A percentile compares a stretch with the other conserved stretches of the same genome.
Conservation (phyloP, 306 rosid genomes). For the Acacia melanoxylon region DNA sequence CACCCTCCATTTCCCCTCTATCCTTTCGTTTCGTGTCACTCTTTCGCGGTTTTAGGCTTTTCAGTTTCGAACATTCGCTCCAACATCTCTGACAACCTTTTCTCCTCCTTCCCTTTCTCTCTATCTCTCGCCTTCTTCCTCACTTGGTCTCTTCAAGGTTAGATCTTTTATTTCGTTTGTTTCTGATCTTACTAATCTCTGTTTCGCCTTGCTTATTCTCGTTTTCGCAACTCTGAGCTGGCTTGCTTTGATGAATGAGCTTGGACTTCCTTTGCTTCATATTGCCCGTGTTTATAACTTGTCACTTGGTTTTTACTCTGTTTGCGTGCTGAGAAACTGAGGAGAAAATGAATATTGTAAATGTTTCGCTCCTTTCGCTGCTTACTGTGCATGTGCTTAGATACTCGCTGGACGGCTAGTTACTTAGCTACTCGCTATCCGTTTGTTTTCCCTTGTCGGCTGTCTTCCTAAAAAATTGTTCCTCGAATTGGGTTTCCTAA, state of each 20-base stretch:
- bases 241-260: conserved; percentile 35
- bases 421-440: not conserved
- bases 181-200: not conserved
- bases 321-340: conserved; percentile 33
- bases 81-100: conserved; percentile 31
- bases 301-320: conserved; percentile 7
- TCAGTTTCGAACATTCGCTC: conserved; percentile 62
- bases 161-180: not conserved
- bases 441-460: not conserved
- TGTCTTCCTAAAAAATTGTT: not conserved
- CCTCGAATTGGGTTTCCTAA: not conserved
- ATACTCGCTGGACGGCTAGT: not conserved
- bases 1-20: conserved; percentile 4
- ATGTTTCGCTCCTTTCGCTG: not conserved
- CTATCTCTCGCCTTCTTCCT: not conserved
- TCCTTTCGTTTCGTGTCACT: conserved; percentile 41
- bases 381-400: not conserved
- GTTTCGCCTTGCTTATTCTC: not conserved
- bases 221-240: conserved; percentile 32
- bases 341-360: conserved; percentile 3
- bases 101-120: not conserved
- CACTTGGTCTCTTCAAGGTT: not conserved
- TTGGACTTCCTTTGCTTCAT: not conserved
- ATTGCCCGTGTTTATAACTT: conserved; percentile 2
- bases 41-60: conserved; percentile 56